Evolutionary conservation across 495 filamentous ascomycete genomes (phyloP).

Genomic region (Recurvomyces mirabilis): DNA sequence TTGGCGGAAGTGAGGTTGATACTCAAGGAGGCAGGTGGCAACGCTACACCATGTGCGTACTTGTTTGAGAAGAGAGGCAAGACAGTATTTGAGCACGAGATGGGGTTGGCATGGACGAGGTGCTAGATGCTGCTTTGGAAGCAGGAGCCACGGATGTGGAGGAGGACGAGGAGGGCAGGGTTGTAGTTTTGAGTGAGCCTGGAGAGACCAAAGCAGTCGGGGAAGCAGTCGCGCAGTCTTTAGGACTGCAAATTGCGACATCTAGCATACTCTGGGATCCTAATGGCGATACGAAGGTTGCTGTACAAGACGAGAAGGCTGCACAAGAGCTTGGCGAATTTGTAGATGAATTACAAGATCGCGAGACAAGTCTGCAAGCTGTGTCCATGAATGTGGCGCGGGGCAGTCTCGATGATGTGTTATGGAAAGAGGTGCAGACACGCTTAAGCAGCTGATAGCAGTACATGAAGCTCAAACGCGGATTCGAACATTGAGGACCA

Average conservation of each 20-base stretch:
- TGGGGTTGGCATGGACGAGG: constrained; percentile 53
- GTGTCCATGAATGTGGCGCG: constrained; percentile 20
- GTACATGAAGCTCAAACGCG: no score
- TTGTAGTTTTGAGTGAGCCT: constrained; percentile 67
- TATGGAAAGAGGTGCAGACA: constrained; percentile 12
- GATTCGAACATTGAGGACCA: no score
- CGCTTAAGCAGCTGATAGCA: no score
- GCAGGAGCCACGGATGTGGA: constrained; percentile 74
- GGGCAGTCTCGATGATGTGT: constrained; percentile 5
- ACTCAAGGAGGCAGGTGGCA: constrained; percentile 59
- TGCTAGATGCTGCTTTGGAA: constrained; percentile 76
- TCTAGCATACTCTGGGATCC: constrained; percentile 78
- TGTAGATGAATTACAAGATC: constrained; percentile 39
- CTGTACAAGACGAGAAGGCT: constrained; percentile 34
- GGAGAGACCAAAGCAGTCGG: constrained; percentile 53
- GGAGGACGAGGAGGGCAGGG: constrained; percentile 53
- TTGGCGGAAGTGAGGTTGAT: constrained; percentile 57
- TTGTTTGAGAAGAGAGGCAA: constrained; percentile 72
- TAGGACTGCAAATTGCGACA: constrained; percentile 52
- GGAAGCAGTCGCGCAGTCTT: constrained; percentile 45
- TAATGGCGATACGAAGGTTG: constrained; percentile 64
- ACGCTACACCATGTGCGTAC: constrained; percentile 60
- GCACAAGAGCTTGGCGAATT: constrained; percentile 42
- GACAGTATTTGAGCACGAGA: constrained; percentile 56
- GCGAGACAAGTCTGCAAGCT: constrained; percentile 10